These are phyloP conservation scores for Cryptosporidium sp. DNA, from an alignment of 169 alveolate genomes.

Conservation along the genomic window DNA sequence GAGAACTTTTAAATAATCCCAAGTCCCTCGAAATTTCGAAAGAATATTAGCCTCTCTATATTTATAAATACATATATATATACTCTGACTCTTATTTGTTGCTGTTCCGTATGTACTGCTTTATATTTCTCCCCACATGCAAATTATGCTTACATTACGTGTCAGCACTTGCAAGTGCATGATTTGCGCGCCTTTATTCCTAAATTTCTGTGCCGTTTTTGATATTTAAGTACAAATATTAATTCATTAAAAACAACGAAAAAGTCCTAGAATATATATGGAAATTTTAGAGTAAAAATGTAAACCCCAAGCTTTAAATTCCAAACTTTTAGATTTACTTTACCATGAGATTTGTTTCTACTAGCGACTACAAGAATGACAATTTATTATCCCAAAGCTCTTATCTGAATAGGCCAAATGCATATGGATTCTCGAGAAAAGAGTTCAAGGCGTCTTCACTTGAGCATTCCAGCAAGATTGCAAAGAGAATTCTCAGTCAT, in stretches of 20 bases:
- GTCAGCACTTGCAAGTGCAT: slow-evolving; percentile 1
- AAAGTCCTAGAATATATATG: not conserved
- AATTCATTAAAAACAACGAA: not conserved
- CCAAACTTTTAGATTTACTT: not conserved
- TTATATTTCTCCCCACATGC: not conserved
- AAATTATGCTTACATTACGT: not conserved
- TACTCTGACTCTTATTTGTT: not conserved
- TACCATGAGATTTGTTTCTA: slow-evolving; percentile 21
- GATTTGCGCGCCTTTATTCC: not conserved
- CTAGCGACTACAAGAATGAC: not conserved
- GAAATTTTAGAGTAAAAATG: not conserved
- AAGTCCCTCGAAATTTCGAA: slow-evolving; percentile 5
- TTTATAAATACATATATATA: not conserved
- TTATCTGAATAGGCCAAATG: slow-evolving; percentile 20
- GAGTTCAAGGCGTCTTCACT: slow-evolving; percentile 34
- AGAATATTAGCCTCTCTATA: slow-evolving; percentile 2
- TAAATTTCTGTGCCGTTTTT: not conserved
- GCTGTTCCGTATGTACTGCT: not conserved
- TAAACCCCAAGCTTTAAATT: not conserved
- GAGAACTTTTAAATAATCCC: slow-evolving; percentile 53
- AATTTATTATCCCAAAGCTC: not conserved
- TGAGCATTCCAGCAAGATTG: slow-evolving; percentile 12
- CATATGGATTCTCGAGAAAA: slow-evolving; percentile 24
- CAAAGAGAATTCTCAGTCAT: slow-evolving; percentile 7
- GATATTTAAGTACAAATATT: not conserved